Conservation (phyloP, 768 basidiomycete genomes). For the Leccinum longicurvipes region DNA sequence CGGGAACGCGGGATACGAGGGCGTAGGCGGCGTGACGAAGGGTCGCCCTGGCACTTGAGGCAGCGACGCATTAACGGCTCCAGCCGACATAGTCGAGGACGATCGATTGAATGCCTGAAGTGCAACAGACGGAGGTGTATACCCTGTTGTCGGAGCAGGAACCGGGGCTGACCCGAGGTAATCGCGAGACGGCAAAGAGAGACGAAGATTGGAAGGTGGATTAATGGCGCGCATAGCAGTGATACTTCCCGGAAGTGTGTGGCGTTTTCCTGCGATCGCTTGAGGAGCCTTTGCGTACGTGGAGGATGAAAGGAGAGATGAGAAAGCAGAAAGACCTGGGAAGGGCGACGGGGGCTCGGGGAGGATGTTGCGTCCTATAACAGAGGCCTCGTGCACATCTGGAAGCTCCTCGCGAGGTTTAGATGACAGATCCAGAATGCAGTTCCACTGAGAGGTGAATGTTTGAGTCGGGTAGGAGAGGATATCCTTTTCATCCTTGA, state of each 20-base stretch:
- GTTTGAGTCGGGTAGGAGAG: conserved; percentile 60
- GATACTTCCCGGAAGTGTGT: conserved; percentile 43
- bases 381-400: conserved; percentile 14
- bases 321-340: conserved; percentile 39
- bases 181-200: conserved; percentile 30
- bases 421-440: conserved; percentile 72
- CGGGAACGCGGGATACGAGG: conserved; percentile 71
- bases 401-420: conserved; percentile 22
- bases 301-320: conserved; percentile 29
- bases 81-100: conserved; percentile 27
- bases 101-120: conserved; percentile 31
- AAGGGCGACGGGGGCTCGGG: conserved; percentile 83
- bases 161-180: conserved; percentile 12
- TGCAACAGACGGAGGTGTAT: conserved; percentile 35
- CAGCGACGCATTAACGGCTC: conserved; percentile 2
- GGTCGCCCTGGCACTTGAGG: conserved; percentile 14
- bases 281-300: conserved; percentile 23
- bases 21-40: conserved; percentile 48
- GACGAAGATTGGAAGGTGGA: conserved; percentile 14
- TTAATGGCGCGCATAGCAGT: conserved; percentile 31
- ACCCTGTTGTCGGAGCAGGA: conserved; percentile 13
- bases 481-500: conserved; percentile 12
- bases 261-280: conserved; percentile 56
- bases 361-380: conserved; percentile 39
- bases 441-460: conserved; percentile 90